Evolutionary conservation across 345 rosid species (phyloP).

Genomic region (Camelina hispida): DNA sequence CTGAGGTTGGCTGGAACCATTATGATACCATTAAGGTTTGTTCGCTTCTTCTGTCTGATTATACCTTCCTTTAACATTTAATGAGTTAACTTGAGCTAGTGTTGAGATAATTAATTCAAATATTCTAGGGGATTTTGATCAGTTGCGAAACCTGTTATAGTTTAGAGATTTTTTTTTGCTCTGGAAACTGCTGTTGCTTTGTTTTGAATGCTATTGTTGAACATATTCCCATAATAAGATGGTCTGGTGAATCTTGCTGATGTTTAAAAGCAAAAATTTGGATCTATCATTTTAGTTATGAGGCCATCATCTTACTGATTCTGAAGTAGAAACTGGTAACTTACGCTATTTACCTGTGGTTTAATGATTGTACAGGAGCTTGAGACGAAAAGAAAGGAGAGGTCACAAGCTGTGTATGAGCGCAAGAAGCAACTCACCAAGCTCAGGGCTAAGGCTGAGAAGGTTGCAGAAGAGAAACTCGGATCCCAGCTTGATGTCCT

Average conservation of each 20-base stretch:
- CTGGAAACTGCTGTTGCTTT: not conserved
- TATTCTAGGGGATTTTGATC: not conserved
- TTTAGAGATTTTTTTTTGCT: not conserved
- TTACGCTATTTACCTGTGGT: not conserved
- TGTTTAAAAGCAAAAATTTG: not conserved
- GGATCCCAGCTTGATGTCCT: constrained; percentile 73
- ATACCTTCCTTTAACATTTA: not conserved
- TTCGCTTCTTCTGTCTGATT: not conserved
- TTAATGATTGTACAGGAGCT: constrained; percentile 57
- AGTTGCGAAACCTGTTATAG: not conserved
- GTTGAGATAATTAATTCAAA: not conserved
- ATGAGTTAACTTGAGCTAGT: not conserved
- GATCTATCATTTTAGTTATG: not conserved
- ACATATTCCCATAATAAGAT: not conserved
- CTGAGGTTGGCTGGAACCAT: constrained; percentile 90
- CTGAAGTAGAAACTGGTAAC: not conserved
- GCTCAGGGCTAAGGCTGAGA: constrained; percentile 80
- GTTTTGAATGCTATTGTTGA: not conserved
- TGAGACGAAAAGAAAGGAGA: constrained; percentile 86
- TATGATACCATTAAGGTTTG: constrained; percentile 83
- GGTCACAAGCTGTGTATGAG: constrained; percentile 65
- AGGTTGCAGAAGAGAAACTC: constrained; percentile 83
- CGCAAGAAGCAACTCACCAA: constrained; percentile 82
- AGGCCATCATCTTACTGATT: not conserved
- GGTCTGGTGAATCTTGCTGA: not conserved